A percentile compares a stretch with the other conserved stretches of the same genome.
phyloP scores from a whole-genome alignment of 2,329 filamentous ascomycete species.

The Aspergillus sp. region DNA sequence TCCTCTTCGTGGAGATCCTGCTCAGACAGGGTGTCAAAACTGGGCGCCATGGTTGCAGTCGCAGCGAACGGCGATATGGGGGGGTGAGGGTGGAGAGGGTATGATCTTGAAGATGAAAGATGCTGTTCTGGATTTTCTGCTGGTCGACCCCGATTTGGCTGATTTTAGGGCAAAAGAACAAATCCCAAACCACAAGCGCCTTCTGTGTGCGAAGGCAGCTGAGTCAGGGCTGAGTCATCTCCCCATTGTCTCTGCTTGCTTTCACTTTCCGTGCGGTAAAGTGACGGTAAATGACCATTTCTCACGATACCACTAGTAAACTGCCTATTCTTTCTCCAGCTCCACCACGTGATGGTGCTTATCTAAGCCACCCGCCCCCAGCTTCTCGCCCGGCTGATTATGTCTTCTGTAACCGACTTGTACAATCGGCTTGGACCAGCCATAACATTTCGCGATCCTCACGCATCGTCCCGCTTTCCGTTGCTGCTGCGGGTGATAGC shows the following conservation, averaged over 20 bases:
- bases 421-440: conserved; percentile 15
- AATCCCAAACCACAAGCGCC: conserved; percentile 32
- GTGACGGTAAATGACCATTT: not conserved
- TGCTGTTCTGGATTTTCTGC: conserved; percentile 35
- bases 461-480: conserved; percentile 13
- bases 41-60: conserved; percentile 76
- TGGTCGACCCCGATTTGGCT: conserved; percentile 26
- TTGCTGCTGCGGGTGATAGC: conserved; percentile 13
- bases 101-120: conserved; percentile 25
- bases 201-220: conserved; percentile 36
- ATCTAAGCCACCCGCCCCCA: conserved; percentile 4
- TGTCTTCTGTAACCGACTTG: conserved; percentile 12
- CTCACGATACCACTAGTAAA: not conserved
- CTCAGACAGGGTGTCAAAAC: conserved; percentile 89
- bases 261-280: not conserved
- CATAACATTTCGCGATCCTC: conserved; percentile 19
- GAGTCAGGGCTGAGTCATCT: conserved; percentile 27
- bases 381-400: conserved; percentile 15
- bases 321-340: not conserved
- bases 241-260: not conserved
- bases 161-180: conserved; percentile 37
- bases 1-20: conserved; percentile 89
- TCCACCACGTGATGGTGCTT: not conserved
- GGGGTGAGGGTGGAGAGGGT: conserved; percentile 19
- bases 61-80: conserved; percentile 26